These are phyloP conservation scores for Aleurites moluccanus DNA, from an alignment of 441 rosid species.

Conservation along the genomic window DNA sequence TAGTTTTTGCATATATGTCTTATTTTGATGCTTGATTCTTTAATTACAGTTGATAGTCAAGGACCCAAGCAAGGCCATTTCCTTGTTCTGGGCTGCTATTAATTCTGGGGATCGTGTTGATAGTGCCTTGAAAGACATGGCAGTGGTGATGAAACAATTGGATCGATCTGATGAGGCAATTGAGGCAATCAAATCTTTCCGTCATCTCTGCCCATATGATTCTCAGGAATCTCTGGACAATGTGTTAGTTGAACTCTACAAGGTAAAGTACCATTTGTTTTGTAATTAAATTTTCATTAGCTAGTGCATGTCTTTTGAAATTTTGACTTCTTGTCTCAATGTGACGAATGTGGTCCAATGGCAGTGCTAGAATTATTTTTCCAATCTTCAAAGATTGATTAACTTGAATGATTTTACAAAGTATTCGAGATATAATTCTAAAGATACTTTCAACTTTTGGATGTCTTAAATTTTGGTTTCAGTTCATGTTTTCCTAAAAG, in stretches of 20 bases:
- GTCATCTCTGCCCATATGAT: constrained; percentile 69
- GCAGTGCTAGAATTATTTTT: not conserved
- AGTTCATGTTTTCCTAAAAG: not conserved
- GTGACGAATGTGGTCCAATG: not conserved
- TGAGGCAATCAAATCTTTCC: constrained; percentile 87
- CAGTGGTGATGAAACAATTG: constrained; percentile 83
- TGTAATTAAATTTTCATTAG: not conserved
- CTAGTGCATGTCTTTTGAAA: not conserved
- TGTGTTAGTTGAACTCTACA: constrained; percentile 82
- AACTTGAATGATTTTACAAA: not conserved
- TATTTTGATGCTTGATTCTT: constrained; percentile 3
- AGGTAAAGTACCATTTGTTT: constrained; percentile 36
- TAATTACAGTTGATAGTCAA: constrained; percentile 62
- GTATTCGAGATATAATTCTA: not conserved
- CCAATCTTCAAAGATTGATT: not conserved
- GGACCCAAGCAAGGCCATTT: constrained; percentile 72
- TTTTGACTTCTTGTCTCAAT: not conserved
- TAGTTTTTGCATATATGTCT: not conserved
- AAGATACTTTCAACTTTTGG: not conserved
- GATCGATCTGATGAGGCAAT: constrained; percentile 84
- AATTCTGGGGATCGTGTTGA: constrained; percentile 86
- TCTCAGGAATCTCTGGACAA: constrained; percentile 88
- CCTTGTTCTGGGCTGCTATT: constrained; percentile 92
- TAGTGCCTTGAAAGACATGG: constrained; percentile 94
- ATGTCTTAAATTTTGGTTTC: not conserved